A percentile compares a stretch with the other conserved stretches of the same genome.
Evolutionary conservation across 208 protist genomes (phyloP).

Genomic region (Leishmania braziliensis): DNA sequence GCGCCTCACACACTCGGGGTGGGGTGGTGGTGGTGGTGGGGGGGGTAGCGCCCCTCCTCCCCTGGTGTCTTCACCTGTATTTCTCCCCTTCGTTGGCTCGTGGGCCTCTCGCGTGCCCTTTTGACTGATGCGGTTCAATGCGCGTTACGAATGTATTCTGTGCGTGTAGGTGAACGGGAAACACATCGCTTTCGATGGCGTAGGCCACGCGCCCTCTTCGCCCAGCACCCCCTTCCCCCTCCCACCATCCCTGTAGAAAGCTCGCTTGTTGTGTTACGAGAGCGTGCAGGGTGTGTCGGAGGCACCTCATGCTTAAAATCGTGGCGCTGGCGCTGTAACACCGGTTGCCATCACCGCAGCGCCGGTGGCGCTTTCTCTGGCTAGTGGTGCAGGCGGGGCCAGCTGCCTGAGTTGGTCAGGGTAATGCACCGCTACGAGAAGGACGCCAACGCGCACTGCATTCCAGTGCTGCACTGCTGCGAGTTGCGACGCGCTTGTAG

Average conservation of each 20-base stretch:
- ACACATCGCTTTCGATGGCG: neutral
- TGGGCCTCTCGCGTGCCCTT: too few species aligned
- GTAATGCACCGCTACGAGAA: conserved; percentile 61
- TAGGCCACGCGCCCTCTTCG: neutral
- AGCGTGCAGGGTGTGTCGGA: neutral
- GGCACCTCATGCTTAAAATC: neutral
- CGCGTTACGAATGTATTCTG: neutral
- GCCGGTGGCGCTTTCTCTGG: neutral
- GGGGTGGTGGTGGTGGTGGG: neutral
- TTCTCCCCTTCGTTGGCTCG: too few species aligned
- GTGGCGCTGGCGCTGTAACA: neutral
- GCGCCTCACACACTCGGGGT: neutral
- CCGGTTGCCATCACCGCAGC: neutral
- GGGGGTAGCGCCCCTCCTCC: too few species aligned
- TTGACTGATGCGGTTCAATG: neutral
- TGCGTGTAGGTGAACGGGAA: neutral
- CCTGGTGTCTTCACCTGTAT: neutral
- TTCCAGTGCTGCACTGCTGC: conserved; percentile 69
- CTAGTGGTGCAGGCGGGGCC: conserved; percentile 46
- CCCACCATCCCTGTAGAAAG: neutral
- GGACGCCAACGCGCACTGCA: conserved; percentile 8
- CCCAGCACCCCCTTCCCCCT: neutral
- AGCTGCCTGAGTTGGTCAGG: conserved; percentile 68
- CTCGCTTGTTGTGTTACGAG: neutral
- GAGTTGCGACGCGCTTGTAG: conserved; percentile 56